A percentile compares a stretch with the other conserved stretches of the same genome.
These are phyloP conservation scores for Pulveroboletus sp. DNA, from an alignment of 768 basidiomycete species.

Conservation along the genomic window DNA sequence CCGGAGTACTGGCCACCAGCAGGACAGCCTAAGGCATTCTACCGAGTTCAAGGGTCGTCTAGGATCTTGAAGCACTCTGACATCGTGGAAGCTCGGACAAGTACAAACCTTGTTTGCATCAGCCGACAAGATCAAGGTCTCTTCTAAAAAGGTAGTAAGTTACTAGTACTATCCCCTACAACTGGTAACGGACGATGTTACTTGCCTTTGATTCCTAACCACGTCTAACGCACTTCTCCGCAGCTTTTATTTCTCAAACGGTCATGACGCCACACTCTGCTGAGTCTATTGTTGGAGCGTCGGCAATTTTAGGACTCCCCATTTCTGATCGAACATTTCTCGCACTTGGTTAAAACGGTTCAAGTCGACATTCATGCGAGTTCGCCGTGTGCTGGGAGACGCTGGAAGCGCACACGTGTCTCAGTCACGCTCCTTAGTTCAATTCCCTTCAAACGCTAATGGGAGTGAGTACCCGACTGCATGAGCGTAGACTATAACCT, in stretches of 20 bases:
- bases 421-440: no score
- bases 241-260: not conserved
- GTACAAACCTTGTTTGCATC: not conserved
- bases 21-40: not conserved
- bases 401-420: not conserved
- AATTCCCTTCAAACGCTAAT: not conserved
- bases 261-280: not conserved
- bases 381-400: conserved; percentile 2
- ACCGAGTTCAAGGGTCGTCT: not conserved
- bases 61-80: not conserved
- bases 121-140: no score
- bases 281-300: not conserved
- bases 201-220: not conserved
- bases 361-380: not conserved
- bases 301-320: not conserved
- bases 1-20: not conserved
- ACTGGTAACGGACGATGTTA: not conserved
- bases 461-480: not conserved
- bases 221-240: not conserved
- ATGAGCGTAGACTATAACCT: not conserved
- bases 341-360: not conserved
- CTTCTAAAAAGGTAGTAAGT: no score
- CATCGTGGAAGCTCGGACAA: not conserved
- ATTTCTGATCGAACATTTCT: conserved; percentile 2
- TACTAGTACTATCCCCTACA: not conserved